Conservation (phyloP, 495 filamentous ascomycete species). For the Aspergillus campestris region DNA sequence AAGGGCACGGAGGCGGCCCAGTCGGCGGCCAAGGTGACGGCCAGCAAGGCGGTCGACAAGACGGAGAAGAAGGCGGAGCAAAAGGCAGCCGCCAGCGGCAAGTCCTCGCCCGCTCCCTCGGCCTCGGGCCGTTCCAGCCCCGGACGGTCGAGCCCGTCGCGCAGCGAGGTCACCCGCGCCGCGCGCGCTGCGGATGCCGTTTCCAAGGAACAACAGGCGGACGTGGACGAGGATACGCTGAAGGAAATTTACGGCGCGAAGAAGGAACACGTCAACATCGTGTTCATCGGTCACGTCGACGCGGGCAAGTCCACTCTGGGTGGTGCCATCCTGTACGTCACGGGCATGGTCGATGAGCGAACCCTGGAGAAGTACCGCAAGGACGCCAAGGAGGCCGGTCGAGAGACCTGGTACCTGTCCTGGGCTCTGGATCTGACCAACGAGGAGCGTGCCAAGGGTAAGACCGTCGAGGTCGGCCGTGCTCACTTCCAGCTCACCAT, state of each 20-base stretch:
- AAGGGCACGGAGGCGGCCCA: conserved; percentile 41
- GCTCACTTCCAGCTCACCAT: conserved; percentile 92
- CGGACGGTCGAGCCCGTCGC: conserved; percentile 41
- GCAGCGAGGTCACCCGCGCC: conserved; percentile 40
- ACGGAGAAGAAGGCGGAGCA: conserved; percentile 48
- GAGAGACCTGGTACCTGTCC: conserved; percentile 98
- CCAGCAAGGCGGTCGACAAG: conserved; percentile 75
- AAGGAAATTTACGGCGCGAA: conserved; percentile 92
- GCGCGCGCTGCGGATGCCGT: conserved; percentile 75
- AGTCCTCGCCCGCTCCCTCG: conserved; percentile 67
- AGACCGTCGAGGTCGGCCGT: conserved; percentile 95
- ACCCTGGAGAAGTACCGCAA: conserved; percentile 97
- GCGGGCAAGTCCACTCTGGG: conserved; percentile 95
- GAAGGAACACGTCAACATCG: conserved; percentile 89
- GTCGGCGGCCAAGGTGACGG: conserved; percentile 61
- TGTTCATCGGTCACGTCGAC: conserved; percentile 98
- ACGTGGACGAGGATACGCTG: conserved; percentile 83
- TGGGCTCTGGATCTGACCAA: conserved; percentile 96
- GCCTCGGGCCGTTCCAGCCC: conserved; percentile 75
- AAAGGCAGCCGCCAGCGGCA: conserved; percentile 50
- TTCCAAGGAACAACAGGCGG: conserved; percentile 74
- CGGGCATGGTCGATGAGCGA: conserved; percentile 97
- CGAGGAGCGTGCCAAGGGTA: conserved; percentile 93
- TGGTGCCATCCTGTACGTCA: conserved; percentile 81
- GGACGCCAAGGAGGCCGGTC: conserved; percentile 90